phyloP scores from a whole-genome alignment of 371 early-diverging fungal genomes.

The Mucor mucedo region DNA sequence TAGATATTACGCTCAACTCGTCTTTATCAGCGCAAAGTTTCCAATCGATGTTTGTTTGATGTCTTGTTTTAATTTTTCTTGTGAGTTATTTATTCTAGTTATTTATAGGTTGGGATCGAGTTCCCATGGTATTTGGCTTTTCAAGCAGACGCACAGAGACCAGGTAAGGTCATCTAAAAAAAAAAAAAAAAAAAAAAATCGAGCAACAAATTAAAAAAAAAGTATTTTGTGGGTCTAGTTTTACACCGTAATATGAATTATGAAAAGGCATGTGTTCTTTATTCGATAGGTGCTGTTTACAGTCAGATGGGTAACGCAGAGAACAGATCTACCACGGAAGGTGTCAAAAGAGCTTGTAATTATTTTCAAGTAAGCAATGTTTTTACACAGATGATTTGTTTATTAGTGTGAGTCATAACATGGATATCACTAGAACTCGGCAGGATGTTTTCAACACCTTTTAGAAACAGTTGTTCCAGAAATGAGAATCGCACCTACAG shows the following conservation, averaged over 20 bases:
- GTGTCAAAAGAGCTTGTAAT: constrained; percentile 76
- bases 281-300: constrained; percentile 85
- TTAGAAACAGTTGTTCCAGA: constrained; percentile 61
- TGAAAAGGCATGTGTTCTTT: constrained; percentile 84
- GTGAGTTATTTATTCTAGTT: neutral
- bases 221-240: constrained; percentile 20
- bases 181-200: neutral
- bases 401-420: neutral
- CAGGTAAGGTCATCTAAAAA: constrained; percentile 25
- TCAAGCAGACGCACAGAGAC: constrained; percentile 37
- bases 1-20: constrained; percentile 85
- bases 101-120: constrained; percentile 62
- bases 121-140: constrained; percentile 70
- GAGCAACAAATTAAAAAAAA: constrained; percentile 3
- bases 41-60: constrained; percentile 73
- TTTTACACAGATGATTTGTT: neutral
- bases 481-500: constrained; percentile 57
- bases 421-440: constrained; percentile 60
- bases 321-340: constrained; percentile 70
- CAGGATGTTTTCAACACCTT: constrained; percentile 79
- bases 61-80: neutral
- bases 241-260: constrained; percentile 75
- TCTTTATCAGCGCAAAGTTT: constrained; percentile 83
- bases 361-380: constrained; percentile 73
- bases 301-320: constrained; percentile 78